Base-by-base conservation (phyloP, 768 basidiomycete genomes). In the Kwoniella sp. region DNA sequence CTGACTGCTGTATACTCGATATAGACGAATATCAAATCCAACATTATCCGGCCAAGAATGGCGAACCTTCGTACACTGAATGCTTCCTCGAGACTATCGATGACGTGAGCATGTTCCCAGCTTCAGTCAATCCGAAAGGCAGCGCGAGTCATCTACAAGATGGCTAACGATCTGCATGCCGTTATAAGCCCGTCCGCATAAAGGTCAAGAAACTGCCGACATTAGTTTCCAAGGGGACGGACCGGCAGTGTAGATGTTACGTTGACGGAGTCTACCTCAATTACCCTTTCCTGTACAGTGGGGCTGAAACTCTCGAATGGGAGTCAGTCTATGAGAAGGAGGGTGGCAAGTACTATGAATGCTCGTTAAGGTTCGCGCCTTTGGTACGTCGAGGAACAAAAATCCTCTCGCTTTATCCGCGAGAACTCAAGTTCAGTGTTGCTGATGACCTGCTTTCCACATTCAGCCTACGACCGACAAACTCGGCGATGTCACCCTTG, bases 1-100 rank as follows among this genome's bases (percentile, higher is more conserved):
- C n/a, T n/a, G n/a, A n/a, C n/a, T n/a, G 34, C 34, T 37, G 13
- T 7, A 7, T 13, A 37, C 34, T 5, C 4, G 41, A 11, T 20
- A 7, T 50, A 64, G 63, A 58, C 48, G 63, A 64, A 45, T 64
- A 64, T 29, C 55, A 57, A 26, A 29, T 64, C 3, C 20, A 17
- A 12, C 63, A 64, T 45, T 47, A 57, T 56, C 55, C 31, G 4
- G 41, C 47, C 13, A 17, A 11, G 23, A 3, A 38, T 25, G 55
- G 25, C 5, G 26, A 56, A 45, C 20, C 54, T 23, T 22, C 63
- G n/a, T 57, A 28, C 5, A 52, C 63, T 1, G 55, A 51, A 51
- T 64, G 63, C n/a, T 64, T 50, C 48, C 37, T 64, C 7, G 55
- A 64, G 48, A 58, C 63, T 26, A 57, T 58, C 23, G 55, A 64